Evolutionary conservation across 2,329 filamentous ascomycete species (phyloP).

Genomic region (Stachybotrys chlorohalonatus): DNA sequence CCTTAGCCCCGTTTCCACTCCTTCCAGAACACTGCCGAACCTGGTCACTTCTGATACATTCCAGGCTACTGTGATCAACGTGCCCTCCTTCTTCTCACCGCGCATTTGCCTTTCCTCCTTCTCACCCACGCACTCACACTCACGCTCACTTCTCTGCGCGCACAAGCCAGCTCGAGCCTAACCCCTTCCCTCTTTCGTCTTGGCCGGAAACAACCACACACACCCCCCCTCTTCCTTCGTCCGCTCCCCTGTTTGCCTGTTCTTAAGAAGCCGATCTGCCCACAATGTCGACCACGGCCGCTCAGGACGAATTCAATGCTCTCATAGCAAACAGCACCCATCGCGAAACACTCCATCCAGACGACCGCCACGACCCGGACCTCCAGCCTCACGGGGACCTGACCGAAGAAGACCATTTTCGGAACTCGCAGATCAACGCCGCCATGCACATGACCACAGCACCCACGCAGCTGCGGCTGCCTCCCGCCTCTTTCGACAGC

Average conservation of each 20-base stretch:
- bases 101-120: background rate
- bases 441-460: slow-evolving; percentile 55
- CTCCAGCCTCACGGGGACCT: slow-evolving; percentile 41
- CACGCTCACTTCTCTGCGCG: background rate
- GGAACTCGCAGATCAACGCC: slow-evolving; percentile 48
- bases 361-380: slow-evolving; percentile 44
- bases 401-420: slow-evolving; percentile 47
- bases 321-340: slow-evolving; percentile 49
- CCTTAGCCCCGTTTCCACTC: background rate
- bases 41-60: background rate
- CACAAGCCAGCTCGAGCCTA: background rate
- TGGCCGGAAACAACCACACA: background rate
- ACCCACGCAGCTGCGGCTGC: slow-evolving; percentile 47
- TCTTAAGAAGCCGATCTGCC: slow-evolving; percentile 7
- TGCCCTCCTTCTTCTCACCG: background rate
- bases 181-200: slow-evolving; percentile 5
- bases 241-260: slow-evolving; percentile 10
- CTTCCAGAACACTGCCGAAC: slow-evolving; percentile 1
- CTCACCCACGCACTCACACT: background rate
- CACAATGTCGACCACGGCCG: slow-evolving; percentile 51
- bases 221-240: slow-evolving; percentile 1
- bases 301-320: slow-evolving; percentile 58
- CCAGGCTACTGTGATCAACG: slow-evolving; percentile 1
- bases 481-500: slow-evolving; percentile 53
- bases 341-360: slow-evolving; percentile 41